Evolutionary conservation across 2,329 filamentous ascomycete species (phyloP).

Genomic region (Boeremia lycopersici): DNA sequence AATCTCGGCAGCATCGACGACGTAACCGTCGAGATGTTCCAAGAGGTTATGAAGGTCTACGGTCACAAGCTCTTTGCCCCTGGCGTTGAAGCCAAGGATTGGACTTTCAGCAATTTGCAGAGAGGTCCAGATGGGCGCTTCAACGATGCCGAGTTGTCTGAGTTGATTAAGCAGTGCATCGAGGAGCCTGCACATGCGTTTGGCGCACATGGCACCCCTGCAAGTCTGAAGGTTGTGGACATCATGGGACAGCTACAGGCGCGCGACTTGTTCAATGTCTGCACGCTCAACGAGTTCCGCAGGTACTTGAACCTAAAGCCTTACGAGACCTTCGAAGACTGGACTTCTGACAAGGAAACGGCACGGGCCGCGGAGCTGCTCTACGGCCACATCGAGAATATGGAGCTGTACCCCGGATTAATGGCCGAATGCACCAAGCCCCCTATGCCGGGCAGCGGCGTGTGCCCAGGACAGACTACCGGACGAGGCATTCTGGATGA

Average conservation of each 20-base stretch:
- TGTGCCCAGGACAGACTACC: constrained; percentile 72
- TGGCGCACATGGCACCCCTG: constrained; percentile 71
- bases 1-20: constrained; percentile 39
- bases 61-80: constrained; percentile 63
- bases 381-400: constrained; percentile 78
- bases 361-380: constrained; percentile 61
- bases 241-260: constrained; percentile 79
- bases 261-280: constrained; percentile 72
- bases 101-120: constrained; percentile 70
- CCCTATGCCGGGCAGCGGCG: constrained; percentile 68
- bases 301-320: constrained; percentile 79
- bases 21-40: constrained; percentile 43
- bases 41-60: constrained; percentile 43
- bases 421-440: constrained; percentile 78
- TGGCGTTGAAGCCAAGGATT: constrained; percentile 64
- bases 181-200: constrained; percentile 69
- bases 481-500: constrained; percentile 77
- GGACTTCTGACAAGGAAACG: constrained; percentile 76
- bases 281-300: constrained; percentile 82
- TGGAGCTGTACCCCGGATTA: constrained; percentile 81
- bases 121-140: constrained; percentile 71
- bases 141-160: constrained; percentile 75
- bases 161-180: constrained; percentile 67
- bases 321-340: constrained; percentile 79
- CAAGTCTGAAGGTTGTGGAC: constrained; percentile 73